phyloP scores from a whole-genome alignment of 1,284 basidiomycete genomes.

The Butyriboletus appendiculatus region DNA sequence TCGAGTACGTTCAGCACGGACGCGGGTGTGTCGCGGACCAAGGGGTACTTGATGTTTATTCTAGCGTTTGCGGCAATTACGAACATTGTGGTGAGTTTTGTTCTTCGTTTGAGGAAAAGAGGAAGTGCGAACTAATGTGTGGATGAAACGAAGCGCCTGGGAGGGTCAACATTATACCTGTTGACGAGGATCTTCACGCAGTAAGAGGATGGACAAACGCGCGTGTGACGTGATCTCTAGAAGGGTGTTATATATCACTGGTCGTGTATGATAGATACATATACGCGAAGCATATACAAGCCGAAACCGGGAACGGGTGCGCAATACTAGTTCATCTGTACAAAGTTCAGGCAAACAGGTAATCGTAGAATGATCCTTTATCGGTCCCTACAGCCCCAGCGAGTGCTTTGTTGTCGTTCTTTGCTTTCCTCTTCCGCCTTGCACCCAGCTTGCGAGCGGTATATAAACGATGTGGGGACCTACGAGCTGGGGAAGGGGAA shows the following conservation, averaged over 20 bases:
- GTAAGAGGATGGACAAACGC: slow-evolving; percentile 29
- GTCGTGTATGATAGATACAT: slow-evolving; percentile 4
- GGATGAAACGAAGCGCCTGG: slow-evolving; percentile 46
- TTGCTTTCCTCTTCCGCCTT: slow-evolving; percentile 16
- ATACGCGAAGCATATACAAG: background rate
- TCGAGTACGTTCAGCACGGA: slow-evolving; percentile 63
- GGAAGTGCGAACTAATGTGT: background rate
- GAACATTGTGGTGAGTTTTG: slow-evolving; percentile 54
- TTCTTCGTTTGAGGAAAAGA: background rate
- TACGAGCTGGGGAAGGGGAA: slow-evolving; percentile 43
- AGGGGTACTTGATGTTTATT: slow-evolving; percentile 79
- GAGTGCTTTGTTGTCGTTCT: slow-evolving; percentile 15
- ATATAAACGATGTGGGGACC: slow-evolving; percentile 25
- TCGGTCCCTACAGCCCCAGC: slow-evolving; percentile 14
- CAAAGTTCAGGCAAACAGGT: slow-evolving; percentile 39
- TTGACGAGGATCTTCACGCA: slow-evolving; percentile 63
- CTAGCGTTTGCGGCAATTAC: slow-evolving; percentile 78
- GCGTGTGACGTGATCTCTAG: background rate
- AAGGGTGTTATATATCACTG: slow-evolving; percentile 6
- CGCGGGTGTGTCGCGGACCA: slow-evolving; percentile 56
- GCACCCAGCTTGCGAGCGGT: slow-evolving; percentile 12
- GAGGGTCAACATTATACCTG: slow-evolving; percentile 65
- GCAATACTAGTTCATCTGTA: background rate
- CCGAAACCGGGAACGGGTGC: background rate
- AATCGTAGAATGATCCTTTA: slow-evolving; percentile 40